These are phyloP conservation scores for Pholiota adiposa DNA, from an alignment of 1,284 basidiomycete species.

Conservation along the genomic window DNA sequence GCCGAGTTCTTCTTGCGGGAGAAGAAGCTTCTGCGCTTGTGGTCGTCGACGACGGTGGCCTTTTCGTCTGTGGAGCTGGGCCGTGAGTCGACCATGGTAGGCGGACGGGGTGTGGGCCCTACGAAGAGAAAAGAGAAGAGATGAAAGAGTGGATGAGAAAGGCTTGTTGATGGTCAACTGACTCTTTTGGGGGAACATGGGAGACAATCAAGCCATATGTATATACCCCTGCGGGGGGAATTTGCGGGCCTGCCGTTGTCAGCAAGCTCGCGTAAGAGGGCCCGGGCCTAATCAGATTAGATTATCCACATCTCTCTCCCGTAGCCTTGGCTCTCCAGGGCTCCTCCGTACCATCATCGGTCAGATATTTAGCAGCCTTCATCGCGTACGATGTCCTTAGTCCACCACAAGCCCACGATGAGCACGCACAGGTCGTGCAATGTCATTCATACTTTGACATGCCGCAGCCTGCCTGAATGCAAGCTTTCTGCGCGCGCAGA, in stretches of 20 bases:
- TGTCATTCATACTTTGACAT: no score
- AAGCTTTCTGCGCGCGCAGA: background rate
- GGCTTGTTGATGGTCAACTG: conserved; percentile 21
- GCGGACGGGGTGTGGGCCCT: conserved; percentile 5
- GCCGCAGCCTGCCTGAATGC: no score
- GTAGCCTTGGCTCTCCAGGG: background rate
- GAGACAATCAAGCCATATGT: conserved; percentile 8
- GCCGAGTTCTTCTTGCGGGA: conserved; percentile 30
- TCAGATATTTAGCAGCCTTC: no score
- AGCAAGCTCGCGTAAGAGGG: background rate
- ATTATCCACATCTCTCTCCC: background rate
- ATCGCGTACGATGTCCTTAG: no score
- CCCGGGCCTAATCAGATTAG: conserved; percentile 6
- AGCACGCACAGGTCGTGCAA: no score
- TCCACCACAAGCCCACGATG: background rate
- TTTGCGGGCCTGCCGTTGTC: background rate
- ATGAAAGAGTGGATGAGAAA: conserved; percentile 22
- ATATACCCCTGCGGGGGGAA: background rate
- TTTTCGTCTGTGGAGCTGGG: conserved; percentile 43
- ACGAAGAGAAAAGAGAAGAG: conserved; percentile 14
- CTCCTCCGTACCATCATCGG: no score
- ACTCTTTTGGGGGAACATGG: conserved; percentile 12
- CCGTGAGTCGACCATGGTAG: conserved; percentile 39
- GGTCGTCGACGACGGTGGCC: conserved; percentile 29
- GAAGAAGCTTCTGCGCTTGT: conserved; percentile 36